Percentiles rank a stretch among this genome's conserved stretches.
Conservation (phyloP, 768 basidiomycete species). For the Lactarius tabidus region DNA sequence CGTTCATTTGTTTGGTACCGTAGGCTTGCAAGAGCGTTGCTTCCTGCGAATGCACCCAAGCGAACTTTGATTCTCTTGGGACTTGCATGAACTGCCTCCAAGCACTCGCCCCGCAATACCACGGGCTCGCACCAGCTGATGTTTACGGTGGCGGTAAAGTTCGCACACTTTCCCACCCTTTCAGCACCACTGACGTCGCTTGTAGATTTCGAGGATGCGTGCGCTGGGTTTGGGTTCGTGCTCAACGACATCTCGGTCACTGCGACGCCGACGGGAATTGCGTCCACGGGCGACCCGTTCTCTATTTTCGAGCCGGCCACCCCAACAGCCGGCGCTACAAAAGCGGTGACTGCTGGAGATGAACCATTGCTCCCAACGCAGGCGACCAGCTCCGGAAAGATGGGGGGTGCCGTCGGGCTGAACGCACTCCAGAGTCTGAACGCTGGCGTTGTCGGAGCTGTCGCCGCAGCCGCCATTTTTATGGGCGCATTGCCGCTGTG, state of each 20-base stretch:
- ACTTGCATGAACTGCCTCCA: conserved; percentile 4
- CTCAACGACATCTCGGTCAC: background rate
- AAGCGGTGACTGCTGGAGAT: background rate
- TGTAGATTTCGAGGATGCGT: background rate
- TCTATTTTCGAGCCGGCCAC: background rate
- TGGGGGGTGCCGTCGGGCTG: background rate
- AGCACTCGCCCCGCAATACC: background rate
- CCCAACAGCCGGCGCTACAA: background rate
- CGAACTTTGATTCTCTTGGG: background rate
- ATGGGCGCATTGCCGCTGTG: background rate
- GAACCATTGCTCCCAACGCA: background rate
- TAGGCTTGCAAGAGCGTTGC: background rate
- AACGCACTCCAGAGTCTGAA: background rate
- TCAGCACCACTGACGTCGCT: background rate
- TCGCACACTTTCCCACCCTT: background rate
- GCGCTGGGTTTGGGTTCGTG: background rate
- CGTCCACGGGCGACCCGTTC: conserved; percentile 6
- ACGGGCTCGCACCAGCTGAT: background rate
- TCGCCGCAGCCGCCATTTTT: background rate
- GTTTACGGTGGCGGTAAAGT: background rate
- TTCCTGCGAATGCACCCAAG: conserved; percentile 11
- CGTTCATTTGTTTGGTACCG: background rate
- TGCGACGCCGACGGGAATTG: background rate
- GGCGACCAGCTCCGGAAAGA: no score
- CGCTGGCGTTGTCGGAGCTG: background rate